Conservation (phyloP, 2,329 filamentous ascomycete species). For the Didymella arachidicola region DNA sequence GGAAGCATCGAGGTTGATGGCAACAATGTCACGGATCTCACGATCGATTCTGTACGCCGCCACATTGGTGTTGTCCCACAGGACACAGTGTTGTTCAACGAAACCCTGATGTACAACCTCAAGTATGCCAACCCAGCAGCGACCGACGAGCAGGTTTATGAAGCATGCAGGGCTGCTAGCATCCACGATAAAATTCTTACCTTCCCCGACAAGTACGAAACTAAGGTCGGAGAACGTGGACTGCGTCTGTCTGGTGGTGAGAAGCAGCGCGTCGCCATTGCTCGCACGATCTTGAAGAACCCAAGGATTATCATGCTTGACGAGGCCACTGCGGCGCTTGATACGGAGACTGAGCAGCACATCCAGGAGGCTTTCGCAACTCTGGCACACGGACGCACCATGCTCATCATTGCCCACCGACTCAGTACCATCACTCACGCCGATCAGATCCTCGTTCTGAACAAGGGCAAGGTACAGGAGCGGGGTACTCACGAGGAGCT, state of each 20-base stretch:
- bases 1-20: slow-evolving; percentile 87
- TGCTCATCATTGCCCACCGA: slow-evolving; percentile 89
- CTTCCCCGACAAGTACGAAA: slow-evolving; percentile 87
- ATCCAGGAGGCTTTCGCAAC: slow-evolving; percentile 87
- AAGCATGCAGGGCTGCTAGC: slow-evolving; percentile 83
- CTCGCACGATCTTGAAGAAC: slow-evolving; percentile 89
- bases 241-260: slow-evolving; percentile 88
- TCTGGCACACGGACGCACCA: slow-evolving; percentile 83
- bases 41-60: slow-evolving; percentile 89
- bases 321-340: slow-evolving; percentile 89
- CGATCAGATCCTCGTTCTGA: slow-evolving; percentile 64
- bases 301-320: slow-evolving; percentile 92
- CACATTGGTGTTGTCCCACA: slow-evolving; percentile 97
- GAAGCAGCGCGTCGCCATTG: slow-evolving; percentile 92
- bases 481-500: slow-evolving; percentile 61
- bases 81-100: slow-evolving; percentile 94
- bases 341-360: slow-evolving; percentile 91
- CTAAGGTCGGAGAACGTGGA: slow-evolving; percentile 90
- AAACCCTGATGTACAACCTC: slow-evolving; percentile 93
- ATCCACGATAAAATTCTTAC: slow-evolving; percentile 92
- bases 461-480: slow-evolving; percentile 62
- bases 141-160: slow-evolving; percentile 81
- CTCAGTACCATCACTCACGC: slow-evolving; percentile 64
- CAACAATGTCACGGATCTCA: slow-evolving; percentile 81
- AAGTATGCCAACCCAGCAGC: slow-evolving; percentile 85